Evolutionary conservation across 2,329 filamentous ascomycete genomes (phyloP).

Genomic region (Pseudocercospora vitis): DNA sequence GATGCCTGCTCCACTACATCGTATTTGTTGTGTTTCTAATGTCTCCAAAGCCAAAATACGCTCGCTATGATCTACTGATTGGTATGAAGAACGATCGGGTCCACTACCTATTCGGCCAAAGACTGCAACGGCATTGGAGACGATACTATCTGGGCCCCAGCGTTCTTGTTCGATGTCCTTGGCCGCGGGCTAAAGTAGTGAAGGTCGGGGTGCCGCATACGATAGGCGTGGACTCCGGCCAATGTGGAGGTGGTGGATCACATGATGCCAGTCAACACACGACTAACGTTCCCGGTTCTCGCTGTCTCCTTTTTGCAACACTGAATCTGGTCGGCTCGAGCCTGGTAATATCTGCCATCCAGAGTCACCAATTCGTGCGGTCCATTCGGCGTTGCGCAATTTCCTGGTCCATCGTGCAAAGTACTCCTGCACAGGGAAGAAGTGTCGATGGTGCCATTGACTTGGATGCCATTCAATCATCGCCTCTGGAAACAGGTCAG

Average conservation of each 20-base stretch:
- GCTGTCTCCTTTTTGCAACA: background rate
- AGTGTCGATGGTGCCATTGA: slow-evolving; percentile 4
- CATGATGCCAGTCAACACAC: background rate
- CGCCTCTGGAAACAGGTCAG: slow-evolving; percentile 3
- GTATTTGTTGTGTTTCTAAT: too few species aligned
- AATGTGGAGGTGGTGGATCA: slow-evolving; percentile 2
- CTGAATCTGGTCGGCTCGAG: background rate
- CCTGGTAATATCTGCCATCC: slow-evolving; percentile 9
- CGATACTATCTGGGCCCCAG: background rate
- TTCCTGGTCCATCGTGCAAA: slow-evolving; percentile 7
- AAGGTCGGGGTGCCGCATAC: slow-evolving; percentile 9
- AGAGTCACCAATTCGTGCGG: background rate
- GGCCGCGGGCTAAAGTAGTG: slow-evolving; percentile 3
- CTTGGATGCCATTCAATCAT: slow-evolving; percentile 10
- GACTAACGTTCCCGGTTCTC: background rate
- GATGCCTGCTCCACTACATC: background rate
- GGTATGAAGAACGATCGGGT: background rate
- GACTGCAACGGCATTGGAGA: too few species aligned
- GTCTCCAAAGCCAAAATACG: too few species aligned
- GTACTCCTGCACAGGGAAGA: slow-evolving; percentile 4
- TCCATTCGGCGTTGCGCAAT: slow-evolving; percentile 9
- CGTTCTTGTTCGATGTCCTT: background rate
- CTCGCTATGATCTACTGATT: too few species aligned
- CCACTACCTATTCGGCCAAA: background rate
- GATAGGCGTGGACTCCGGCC: slow-evolving; percentile 14